Evolutionary conservation across 2,329 filamentous ascomycete genomes (phyloP), one percentile per base, ranked within the genome.

Genomic region (Paraphaeosphaeria minitans): DNA sequence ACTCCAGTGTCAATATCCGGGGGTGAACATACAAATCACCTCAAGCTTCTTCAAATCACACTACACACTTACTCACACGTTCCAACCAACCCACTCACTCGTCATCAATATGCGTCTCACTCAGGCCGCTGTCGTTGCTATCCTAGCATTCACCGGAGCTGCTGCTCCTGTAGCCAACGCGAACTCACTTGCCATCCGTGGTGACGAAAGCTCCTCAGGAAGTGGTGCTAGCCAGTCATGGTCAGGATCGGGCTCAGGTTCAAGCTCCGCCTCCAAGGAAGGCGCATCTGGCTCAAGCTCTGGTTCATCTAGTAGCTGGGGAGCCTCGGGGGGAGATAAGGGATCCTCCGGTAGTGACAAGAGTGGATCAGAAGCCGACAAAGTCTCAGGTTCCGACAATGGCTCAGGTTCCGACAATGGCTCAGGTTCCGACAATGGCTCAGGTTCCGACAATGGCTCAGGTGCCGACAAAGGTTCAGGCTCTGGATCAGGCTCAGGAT

Each of bases 61-160:
- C 6, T 39, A n/a, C 6, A 1, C 37, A 5, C 16, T n/a, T 4
- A 39, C 14, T n/a, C 14, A 16, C n/a, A 39, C 37, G 16, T 43
- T 43, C 12, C 10, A 43, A 39, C n/a, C 8, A 22, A 22, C 21
- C 5, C 31, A 37, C n/a, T 37, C 47, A 13, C 47, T 50, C 27
- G 9, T 48, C 27, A n/a, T 48, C 47, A 50, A 50, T n/a, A 37
- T 50, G 47, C 47, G 47, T 50, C 47, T 50, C 31, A 37, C 47
- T 16, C 47, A 21, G 19, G 47, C 47, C 31, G 47, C 47, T 10
- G 47, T 50, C 19, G 19, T 50, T 37, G 47, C 47, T 22, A 37
- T 50, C 47, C 31, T 50, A 2, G 47, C 47, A 29, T 50, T 50
- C 47, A 50, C 47, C 6, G 47, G 47, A 22, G 47, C 47, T 22